Base-by-base conservation (phyloP, 257 asterid genomes). In the Fraxinus quadrangulata region DNA sequence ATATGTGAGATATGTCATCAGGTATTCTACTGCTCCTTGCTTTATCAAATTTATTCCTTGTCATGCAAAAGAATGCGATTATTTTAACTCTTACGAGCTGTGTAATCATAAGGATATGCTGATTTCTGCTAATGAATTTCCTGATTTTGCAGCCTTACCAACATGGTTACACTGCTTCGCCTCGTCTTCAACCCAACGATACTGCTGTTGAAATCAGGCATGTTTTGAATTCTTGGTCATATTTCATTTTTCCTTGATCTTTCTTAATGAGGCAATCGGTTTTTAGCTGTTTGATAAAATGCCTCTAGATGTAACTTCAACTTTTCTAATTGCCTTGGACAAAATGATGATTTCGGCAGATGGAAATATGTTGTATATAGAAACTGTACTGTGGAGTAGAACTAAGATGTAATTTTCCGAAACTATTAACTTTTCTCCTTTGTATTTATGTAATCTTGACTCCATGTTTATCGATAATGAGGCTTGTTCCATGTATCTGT, bases 1-100 rank as follows among this genome's bases (percentile, higher is more conserved):
- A 87, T 81, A 59, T 87, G 90, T 28, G 90, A 87, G 87, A 87
- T 87, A 33, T 87, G 90, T 71, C 86, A 83, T 75, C 90, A 87
- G 85, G 90, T 85, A 75, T 37, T 59, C 67, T 30, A 6, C 37
- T 30, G 1, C 63, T 8, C 19, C 61, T 34, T 70, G 66, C 9
- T 37, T 72, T 51, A 31, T 30, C 72, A 63, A 63, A 63, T 24
- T 11, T 63, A 63, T 63, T 24, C 69, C 36, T 63, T 23, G 36
- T 10, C 11, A 23, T 26, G 69, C 26, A 63, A 23, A 63, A 24
- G 8, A 61, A 21, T 6, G 6, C 3, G 2, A 2, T 24, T 63
- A 23, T 63, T 63, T 63, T 10, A 26, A 63, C 16, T 26, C 69
- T 63, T 63, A 63, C 3, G 9, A 23, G 36, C 36, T 47, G 13